Evolutionary conservation across 2,329 filamentous ascomycete genomes (phyloP).

Genomic region (Venturiaceae sp.): DNA sequence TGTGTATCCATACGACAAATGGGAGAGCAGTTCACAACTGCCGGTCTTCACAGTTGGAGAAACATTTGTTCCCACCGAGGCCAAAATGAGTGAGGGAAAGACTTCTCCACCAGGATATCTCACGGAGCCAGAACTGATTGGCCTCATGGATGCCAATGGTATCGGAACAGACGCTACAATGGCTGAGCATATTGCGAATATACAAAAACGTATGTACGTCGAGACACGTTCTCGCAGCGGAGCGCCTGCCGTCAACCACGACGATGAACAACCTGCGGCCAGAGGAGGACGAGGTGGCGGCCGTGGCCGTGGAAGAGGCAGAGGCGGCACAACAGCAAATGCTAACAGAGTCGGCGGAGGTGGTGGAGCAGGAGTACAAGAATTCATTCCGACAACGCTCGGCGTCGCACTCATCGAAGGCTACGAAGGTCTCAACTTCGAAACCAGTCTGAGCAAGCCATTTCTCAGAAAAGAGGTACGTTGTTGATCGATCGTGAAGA

Average conservation of each 20-base stretch:
- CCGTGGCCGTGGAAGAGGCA: constrained; percentile 26
- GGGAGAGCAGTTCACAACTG: constrained; percentile 78
- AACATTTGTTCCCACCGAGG: constrained; percentile 77
- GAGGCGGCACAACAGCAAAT: constrained; percentile 26
- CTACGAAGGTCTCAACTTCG: constrained; percentile 88
- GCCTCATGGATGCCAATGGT: constrained; percentile 95
- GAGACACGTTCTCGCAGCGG: constrained; percentile 45
- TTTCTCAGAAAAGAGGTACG: constrained; percentile 79
- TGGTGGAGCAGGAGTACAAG: constrained; percentile 49
- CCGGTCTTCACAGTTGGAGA: constrained; percentile 74
- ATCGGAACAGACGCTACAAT: constrained; percentile 98
- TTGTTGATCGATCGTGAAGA: background rate
- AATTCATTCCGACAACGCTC: constrained; percentile 87
- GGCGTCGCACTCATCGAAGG: constrained; percentile 88
- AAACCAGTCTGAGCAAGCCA: constrained; percentile 87
- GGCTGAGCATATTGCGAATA: constrained; percentile 96
- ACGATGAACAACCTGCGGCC: constrained; percentile 23
- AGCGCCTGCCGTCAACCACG: constrained; percentile 21
- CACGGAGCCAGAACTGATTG: constrained; percentile 91
- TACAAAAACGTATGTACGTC: constrained; percentile 83
- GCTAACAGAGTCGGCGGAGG: constrained; percentile 28
- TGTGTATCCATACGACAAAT: constrained; percentile 93
- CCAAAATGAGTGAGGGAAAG: constrained; percentile 82
- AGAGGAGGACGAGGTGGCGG: constrained; percentile 21
- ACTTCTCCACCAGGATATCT: constrained; percentile 77